phyloP scores from a whole-genome alignment of 78 protist genomes.

The Creolimax fragrantissima region DNA sequence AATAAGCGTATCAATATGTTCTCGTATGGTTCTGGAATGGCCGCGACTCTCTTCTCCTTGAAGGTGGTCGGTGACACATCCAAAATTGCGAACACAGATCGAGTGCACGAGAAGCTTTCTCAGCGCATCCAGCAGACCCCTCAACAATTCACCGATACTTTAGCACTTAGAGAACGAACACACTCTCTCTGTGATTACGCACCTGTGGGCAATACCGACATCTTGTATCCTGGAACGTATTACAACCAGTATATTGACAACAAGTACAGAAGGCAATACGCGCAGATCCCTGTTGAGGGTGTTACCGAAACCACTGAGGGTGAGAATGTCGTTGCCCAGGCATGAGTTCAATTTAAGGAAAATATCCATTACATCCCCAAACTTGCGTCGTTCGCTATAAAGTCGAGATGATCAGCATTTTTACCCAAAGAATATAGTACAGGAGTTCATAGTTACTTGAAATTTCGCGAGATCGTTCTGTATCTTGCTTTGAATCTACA shows the following conservation, averaged over 20 bases:
- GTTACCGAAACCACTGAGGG: background rate
- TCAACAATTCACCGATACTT: conserved; percentile 29
- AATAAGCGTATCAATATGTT: conserved; percentile 73
- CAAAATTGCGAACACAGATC: background rate
- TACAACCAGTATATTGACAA: conserved; percentile 51
- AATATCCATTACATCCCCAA: too few species aligned
- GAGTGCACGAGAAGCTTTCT: conserved; percentile 33
- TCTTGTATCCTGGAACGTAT: conserved; percentile 66
- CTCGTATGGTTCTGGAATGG: conserved; percentile 91
- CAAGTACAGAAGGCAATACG: conserved; percentile 53
- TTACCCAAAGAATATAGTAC: too few species aligned
- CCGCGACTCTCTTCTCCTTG: conserved; percentile 76
- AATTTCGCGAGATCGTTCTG: too few species aligned
- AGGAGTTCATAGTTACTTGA: too few species aligned
- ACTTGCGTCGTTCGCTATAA: too few species aligned
- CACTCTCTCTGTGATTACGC: conserved; percentile 38
- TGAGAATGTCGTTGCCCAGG: background rate
- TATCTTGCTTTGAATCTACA: too few species aligned
- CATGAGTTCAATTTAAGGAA: too few species aligned
- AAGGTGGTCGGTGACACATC: conserved; percentile 34
- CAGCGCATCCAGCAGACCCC: conserved; percentile 40
- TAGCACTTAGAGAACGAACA: conserved; percentile 47
- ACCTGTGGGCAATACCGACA: conserved; percentile 34
- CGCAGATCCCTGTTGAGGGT: background rate
- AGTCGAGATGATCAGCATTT: too few species aligned